Evolutionary conservation across 106 monocot genomes (phyloP).

Genomic region (Dendrobium nobile): DNA sequence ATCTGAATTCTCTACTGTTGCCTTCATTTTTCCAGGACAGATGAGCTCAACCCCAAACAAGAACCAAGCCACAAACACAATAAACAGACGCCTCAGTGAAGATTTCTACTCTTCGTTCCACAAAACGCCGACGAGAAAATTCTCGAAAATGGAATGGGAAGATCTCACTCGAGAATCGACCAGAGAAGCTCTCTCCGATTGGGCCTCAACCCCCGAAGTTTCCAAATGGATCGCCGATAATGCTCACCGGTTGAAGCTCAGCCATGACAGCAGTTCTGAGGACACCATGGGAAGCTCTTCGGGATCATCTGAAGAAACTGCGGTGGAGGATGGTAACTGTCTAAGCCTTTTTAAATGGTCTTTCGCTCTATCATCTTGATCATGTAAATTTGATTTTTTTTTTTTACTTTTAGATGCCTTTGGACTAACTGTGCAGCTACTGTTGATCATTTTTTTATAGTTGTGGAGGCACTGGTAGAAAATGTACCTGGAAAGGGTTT

Average conservation of each 20-base stretch:
- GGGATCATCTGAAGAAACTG: slow-evolving; percentile 66
- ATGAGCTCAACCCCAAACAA: slow-evolving; percentile 2
- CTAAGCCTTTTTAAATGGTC: slow-evolving; percentile 36
- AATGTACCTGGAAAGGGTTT: too few relatives aligned
- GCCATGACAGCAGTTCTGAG: slow-evolving; percentile 30
- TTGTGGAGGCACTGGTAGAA: too few relatives aligned
- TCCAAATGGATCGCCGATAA: slow-evolving; percentile 74
- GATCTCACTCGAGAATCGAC: slow-evolving; percentile 74
- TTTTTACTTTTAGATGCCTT: too few relatives aligned
- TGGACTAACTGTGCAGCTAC: too few relatives aligned
- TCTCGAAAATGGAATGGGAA: slow-evolving; percentile 79
- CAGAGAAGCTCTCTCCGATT: slow-evolving; percentile 48
- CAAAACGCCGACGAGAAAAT: slow-evolving; percentile 40
- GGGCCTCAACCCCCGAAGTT: slow-evolving; percentile 73
- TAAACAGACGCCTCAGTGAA: slow-evolving; percentile 7
- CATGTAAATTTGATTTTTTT: too few relatives aligned
- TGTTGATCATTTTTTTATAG: too few relatives aligned
- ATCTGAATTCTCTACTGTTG: background rate
- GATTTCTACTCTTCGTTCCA: slow-evolving; percentile 89
- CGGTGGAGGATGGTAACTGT: slow-evolving; percentile 27
- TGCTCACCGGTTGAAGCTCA: slow-evolving; percentile 54
- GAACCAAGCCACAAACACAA: background rate
- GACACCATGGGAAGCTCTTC: slow-evolving; percentile 60
- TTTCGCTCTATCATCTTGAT: background rate
- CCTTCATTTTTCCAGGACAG: slow-evolving; percentile 21